These are phyloP conservation scores for Ramaria sp. DNA, from an alignment of 768 basidiomycete genomes.

Conservation along the genomic window DNA sequence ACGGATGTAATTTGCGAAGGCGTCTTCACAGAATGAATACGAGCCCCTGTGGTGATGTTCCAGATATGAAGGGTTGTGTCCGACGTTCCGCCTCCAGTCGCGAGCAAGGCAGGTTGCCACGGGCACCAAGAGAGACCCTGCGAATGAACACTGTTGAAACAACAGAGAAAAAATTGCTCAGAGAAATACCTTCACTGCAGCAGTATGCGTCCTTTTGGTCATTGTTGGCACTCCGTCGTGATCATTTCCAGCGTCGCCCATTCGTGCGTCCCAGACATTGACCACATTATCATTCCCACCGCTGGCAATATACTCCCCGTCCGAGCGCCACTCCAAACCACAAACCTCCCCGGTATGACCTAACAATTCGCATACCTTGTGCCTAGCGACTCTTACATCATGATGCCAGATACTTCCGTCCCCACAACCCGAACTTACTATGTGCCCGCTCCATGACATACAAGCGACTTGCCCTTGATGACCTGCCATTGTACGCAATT, in stretches of 20 bases:
- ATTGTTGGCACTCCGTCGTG: constrained; percentile 13
- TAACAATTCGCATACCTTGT: constrained; percentile 82
- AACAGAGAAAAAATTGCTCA: neutral
- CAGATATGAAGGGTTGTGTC: constrained; percentile 87
- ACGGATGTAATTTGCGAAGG: constrained; percentile 89
- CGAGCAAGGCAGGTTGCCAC: constrained; percentile 86
- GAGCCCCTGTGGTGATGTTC: constrained; percentile 87
- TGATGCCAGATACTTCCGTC: constrained; percentile 97
- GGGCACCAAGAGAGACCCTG: constrained; percentile 96
- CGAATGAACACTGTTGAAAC: neutral
- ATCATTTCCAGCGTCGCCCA: constrained; percentile 34
- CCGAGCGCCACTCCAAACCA: constrained; percentile 79
- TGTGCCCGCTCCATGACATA: constrained; percentile 79
- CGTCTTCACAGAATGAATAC: constrained; percentile 77
- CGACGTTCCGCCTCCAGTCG: constrained; percentile 89
- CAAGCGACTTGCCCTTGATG: constrained; percentile 77
- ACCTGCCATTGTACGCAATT: constrained; percentile 84
- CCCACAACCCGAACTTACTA: constrained; percentile 79
- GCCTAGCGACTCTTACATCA: constrained; percentile 78
- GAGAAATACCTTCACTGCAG: constrained; percentile 49
- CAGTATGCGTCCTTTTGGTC: constrained; percentile 37
- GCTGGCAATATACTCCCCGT: constrained; percentile 84
- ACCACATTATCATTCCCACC: constrained; percentile 98
- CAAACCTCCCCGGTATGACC: constrained; percentile 93
- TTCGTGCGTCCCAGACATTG: constrained; percentile 90